Conservation (phyloP, 352 stramenopile genomes). For the Phytophthora melonis region DNA sequence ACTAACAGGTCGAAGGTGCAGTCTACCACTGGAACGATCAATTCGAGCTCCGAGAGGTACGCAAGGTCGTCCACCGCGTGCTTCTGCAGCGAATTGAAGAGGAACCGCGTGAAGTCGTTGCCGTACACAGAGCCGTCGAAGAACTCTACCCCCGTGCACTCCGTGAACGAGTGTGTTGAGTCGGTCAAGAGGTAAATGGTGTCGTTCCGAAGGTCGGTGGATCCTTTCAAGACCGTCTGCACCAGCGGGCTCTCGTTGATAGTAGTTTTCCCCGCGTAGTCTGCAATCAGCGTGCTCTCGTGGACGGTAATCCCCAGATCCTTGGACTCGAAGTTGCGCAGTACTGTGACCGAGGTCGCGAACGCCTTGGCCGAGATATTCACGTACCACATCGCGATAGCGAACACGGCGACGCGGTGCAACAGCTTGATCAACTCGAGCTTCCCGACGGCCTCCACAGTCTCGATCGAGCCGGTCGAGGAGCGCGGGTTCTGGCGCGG, state of each 20-base stretch:
- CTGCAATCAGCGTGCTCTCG: conserved; percentile 33
- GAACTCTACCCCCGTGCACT: conserved; percentile 14
- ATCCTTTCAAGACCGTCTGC: conserved; percentile 24
- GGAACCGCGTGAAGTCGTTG: conserved; percentile 33
- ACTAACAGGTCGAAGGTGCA: conserved; percentile 28
- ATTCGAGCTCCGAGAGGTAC: conserved; percentile 31
- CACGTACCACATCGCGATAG: conserved; percentile 37
- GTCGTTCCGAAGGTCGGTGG: conserved; percentile 34
- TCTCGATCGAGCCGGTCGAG: conserved; percentile 11
- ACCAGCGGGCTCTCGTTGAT: conserved; percentile 47
- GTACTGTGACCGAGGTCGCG: conserved; percentile 20
- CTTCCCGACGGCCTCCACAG: conserved; percentile 7
- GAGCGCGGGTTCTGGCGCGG: background rate
- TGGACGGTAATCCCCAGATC: conserved; percentile 23
- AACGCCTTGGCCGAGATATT: conserved; percentile 25
- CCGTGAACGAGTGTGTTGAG: conserved; percentile 7
- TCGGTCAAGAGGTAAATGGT: conserved; percentile 46
- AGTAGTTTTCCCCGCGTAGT: conserved; percentile 30
- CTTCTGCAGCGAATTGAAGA: conserved; percentile 30
- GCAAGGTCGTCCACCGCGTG: conserved; percentile 34
- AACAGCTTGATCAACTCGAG: conserved; percentile 19
- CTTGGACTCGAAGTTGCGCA: conserved; percentile 31
- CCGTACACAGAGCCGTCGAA: conserved; percentile 36
- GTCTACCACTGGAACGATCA: conserved; percentile 34
- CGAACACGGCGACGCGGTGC: conserved; percentile 26